Conservation (phyloP, 2,329 filamentous ascomycete species). For the Dendrostoma leiphaemia region DNA sequence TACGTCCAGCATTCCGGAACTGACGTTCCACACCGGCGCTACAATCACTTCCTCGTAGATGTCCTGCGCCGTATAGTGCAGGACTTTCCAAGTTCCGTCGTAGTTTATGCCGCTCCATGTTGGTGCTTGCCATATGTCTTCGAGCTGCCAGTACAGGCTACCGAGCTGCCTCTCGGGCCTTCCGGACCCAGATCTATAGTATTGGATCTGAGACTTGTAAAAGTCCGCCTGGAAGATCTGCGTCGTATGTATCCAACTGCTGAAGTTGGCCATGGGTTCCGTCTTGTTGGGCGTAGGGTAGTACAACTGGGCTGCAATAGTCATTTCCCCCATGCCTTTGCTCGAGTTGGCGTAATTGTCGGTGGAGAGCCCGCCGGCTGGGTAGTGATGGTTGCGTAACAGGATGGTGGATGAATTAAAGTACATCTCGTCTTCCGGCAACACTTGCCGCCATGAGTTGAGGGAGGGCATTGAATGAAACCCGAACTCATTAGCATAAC, state of each 20-base stretch:
- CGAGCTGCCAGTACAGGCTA: constrained; percentile 62
- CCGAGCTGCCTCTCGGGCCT: constrained; percentile 57
- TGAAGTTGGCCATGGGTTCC: constrained; percentile 56
- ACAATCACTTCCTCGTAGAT: constrained; percentile 59
- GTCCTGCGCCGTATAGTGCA: constrained; percentile 58
- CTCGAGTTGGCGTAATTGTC: constrained; percentile 41
- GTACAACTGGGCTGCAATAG: constrained; percentile 50
- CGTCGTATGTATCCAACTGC: constrained; percentile 59
- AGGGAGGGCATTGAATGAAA: constrained; percentile 62
- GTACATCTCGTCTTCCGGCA: constrained; percentile 47
- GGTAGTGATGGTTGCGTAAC: constrained; percentile 59
- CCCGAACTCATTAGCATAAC: constrained; percentile 64
- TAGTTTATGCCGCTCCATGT: constrained; percentile 65
- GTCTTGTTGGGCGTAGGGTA: constrained; percentile 55
- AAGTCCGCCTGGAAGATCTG: constrained; percentile 65
- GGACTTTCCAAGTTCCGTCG: constrained; percentile 60
- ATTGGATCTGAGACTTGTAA: constrained; percentile 59
- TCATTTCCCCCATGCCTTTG: constrained; percentile 57
- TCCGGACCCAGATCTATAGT: constrained; percentile 59
- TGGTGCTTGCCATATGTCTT: constrained; percentile 64
- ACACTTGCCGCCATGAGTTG: constrained; percentile 54
- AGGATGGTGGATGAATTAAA: constrained; percentile 57
- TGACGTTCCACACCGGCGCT: constrained; percentile 53
- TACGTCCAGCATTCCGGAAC: constrained; percentile 46
- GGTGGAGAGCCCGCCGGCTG: constrained; percentile 45